Conservation (phyloP, 2,329 filamentous ascomycete genomes). For the Beauveria asiatica region DNA sequence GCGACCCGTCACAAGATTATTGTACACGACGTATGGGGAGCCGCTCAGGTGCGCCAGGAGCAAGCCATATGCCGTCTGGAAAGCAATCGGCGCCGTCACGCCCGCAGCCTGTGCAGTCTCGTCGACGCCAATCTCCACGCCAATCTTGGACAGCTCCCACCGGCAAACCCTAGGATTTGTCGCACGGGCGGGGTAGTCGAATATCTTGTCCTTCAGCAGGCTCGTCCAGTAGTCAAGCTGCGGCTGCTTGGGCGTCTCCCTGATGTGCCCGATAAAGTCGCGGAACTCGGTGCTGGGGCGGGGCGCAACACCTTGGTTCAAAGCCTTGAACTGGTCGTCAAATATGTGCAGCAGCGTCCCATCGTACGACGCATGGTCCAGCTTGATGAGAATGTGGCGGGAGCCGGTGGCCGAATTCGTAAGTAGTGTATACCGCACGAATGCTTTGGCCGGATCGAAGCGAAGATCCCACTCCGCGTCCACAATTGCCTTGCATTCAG, state of each 20-base stretch:
- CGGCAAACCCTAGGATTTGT: neutral
- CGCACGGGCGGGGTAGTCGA: neutral
- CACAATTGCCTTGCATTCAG: neutral
- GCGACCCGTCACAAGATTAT: neutral
- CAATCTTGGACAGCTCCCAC: neutral
- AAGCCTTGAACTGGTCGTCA: neutral
- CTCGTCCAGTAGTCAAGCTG: neutral
- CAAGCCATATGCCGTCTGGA: neutral
- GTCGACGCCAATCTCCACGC: neutral
- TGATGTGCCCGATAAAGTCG: neutral
- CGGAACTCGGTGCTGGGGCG: neutral
- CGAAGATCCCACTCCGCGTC: neutral
- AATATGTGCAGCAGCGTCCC: neutral
- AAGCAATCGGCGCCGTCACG: neutral
- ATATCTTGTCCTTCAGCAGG: neutral
- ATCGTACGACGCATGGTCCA: neutral
- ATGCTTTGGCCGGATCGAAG: neutral
- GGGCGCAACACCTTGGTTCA: neutral
- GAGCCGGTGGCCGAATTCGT: neutral
- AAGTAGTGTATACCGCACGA: neutral
- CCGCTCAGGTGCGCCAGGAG: neutral
- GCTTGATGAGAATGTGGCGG: neutral
- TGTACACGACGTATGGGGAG: neutral
- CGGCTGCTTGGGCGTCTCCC: neutral
- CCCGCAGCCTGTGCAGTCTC: neutral